These are phyloP conservation scores for Polyporus tsugae DNA, from an alignment of 1,284 basidiomycete species.

Conservation along the genomic window DNA sequence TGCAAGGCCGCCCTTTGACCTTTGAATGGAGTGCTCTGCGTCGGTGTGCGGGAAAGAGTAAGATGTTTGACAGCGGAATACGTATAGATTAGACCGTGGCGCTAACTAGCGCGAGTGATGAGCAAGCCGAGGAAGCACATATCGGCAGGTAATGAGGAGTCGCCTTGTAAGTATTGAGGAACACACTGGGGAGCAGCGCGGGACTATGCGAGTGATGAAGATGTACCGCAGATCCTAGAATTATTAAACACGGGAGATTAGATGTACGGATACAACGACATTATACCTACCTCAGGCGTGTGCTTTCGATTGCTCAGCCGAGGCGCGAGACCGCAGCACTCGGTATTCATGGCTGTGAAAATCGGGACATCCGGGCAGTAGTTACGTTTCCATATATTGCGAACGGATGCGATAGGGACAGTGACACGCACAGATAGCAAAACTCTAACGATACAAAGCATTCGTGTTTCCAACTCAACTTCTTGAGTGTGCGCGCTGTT, in stretches of 20 bases:
- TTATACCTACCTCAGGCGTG: no score
- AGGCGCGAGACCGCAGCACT: background rate
- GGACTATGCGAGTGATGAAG: background rate
- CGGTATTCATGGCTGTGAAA: background rate
- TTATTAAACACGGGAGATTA: background rate
- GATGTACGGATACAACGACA: background rate
- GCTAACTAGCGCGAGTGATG: background rate
- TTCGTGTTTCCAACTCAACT: background rate
- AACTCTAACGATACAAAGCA: slow-evolving; percentile 6
- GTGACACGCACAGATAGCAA: slow-evolving; percentile 13
- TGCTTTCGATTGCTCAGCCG: background rate
- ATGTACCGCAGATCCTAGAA: background rate
- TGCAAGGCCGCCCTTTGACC: background rate
- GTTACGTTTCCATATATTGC: background rate
- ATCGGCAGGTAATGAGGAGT: background rate
- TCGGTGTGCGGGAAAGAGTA: background rate
- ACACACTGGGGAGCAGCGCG: no score
- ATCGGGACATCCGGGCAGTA: background rate
- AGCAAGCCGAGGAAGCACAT: slow-evolving; percentile 1
- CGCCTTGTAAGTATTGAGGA: background rate
- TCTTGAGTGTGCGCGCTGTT: background rate
- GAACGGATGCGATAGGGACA: slow-evolving; percentile 6
- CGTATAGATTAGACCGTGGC: slow-evolving; percentile 1
- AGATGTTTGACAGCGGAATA: slow-evolving; percentile 1
- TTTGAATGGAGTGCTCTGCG: background rate